Conservation (phyloP, 2,329 filamentous ascomycete genomes). For the Neonectria hederae region DNA sequence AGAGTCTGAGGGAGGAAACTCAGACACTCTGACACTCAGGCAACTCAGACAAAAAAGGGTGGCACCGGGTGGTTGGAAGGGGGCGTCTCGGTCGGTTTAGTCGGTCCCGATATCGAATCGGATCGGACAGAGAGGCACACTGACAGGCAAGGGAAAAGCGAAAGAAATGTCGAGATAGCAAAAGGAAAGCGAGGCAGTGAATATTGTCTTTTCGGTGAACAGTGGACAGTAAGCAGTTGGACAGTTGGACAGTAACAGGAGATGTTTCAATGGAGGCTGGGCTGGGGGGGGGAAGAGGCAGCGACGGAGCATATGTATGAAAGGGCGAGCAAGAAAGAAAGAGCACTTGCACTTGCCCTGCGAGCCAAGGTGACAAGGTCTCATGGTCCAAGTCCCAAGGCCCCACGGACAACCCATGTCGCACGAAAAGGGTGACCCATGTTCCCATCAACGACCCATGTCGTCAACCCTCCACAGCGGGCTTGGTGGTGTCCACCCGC, state of each 20-base stretch:
- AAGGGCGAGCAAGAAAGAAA: conserved; percentile 1
- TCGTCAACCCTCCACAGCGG: conserved; percentile 23
- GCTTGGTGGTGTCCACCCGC: conserved; percentile 13
- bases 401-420: not conserved
- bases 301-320: conserved; percentile 20
- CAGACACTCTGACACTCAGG: not conserved
- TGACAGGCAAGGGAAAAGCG: not conserved
- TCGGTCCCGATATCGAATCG: not conserved
- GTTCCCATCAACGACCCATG: conserved; percentile 10
- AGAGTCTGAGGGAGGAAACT: conserved; percentile 16
- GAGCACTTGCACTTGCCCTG: not conserved
- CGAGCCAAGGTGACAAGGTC: not conserved
- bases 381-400: not conserved
- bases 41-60: conserved; percentile 4
- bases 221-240: no score
- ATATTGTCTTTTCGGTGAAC: not conserved
- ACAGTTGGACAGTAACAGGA: conserved; percentile 10
- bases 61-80: conserved; percentile 4
- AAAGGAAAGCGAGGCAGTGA: not conserved
- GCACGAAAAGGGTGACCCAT: not conserved
- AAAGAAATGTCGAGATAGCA: conserved; percentile 3
- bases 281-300: conserved; percentile 6
- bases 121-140: conserved; percentile 4
- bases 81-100: not conserved
- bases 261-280: conserved; percentile 15